Evolutionary conservation across 1,284 basidiomycete species (phyloP), one percentile per base, ranked within the genome.

Genomic region (Cerioporus squamosus): DNA sequence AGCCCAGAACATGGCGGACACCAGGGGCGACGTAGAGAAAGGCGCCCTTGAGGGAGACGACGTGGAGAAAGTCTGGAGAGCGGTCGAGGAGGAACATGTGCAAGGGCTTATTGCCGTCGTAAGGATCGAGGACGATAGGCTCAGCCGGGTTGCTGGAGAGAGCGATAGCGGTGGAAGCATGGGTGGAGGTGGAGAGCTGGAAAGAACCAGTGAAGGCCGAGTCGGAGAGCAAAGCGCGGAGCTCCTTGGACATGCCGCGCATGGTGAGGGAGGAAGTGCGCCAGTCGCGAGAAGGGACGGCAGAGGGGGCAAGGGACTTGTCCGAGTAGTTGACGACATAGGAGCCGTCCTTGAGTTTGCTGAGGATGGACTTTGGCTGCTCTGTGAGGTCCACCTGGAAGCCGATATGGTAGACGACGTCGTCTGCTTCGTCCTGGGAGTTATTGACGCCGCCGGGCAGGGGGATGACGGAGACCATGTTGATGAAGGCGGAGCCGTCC

Each of bases 21-120:
- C 87, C 84, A 0, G 93, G 94, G 0, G 94, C 93, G 55, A 94
- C 92, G 71, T 97, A 98, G 51, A 96, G 84, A 76, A 98, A 94
- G 8, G 84, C 83, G n/a, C 96, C 96, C 70, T 97, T 97, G 63
- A 98, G 86, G 5, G 93, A 95, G 26, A 98, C 81, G 42, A 97
- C 95, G 69, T 93, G 90, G 29, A 97, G 79, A 70, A 97, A 93
- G 72, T 97, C 94, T 48, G 87, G 81, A 12, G 78, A 76, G 47
- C 84, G 77, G 62, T 89, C 86, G 53, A 95, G 83, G 23, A 95
- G 77, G 47, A 93, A 74, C 60, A 89, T 80, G 53, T 86, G 83
- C 20, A 92, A 73, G 9, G 78, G 75, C 39, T 82, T 76, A 61
- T 80, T 81, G 59, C 69, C 70, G 52, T 75, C 78, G 58, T 72